Conservation (phyloP, 139 green algal genomes). For the Tetradesmus lagerheimii region DNA sequence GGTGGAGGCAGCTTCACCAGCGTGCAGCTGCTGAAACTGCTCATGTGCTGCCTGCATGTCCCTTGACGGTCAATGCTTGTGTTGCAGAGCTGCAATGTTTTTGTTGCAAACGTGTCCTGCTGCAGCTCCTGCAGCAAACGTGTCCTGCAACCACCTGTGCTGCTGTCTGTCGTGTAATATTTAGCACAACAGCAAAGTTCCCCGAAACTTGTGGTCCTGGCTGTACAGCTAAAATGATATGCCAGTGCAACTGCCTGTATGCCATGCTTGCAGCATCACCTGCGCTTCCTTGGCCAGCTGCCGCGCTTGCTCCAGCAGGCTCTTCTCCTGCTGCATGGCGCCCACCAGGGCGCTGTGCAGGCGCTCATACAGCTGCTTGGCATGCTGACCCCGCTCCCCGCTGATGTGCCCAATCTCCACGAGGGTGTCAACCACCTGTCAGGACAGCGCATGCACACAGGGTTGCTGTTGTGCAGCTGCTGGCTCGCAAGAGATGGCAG, state of each 20-base stretch:
- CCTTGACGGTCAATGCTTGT: too few relatives aligned
- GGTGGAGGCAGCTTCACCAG: too few relatives aligned
- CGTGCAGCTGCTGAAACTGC: too few relatives aligned
- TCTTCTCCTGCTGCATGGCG: constrained; percentile 66
- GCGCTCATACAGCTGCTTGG: constrained; percentile 54
- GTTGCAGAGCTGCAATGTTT: too few relatives aligned
- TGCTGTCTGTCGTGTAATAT: not conserved
- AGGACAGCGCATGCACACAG: not conserved
- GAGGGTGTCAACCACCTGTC: constrained; percentile 62
- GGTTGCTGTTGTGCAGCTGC: not conserved
- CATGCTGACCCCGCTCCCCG: constrained; percentile 45
- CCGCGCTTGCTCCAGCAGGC: constrained; percentile 61
- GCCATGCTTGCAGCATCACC: constrained; percentile 48
- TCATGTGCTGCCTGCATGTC: too few relatives aligned
- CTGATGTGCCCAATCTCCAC: constrained; percentile 49
- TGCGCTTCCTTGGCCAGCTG: constrained; percentile 65
- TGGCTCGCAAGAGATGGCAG: not conserved
- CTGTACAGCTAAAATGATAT: too few relatives aligned
- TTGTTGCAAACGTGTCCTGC: too few relatives aligned
- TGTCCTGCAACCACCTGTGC: not conserved
- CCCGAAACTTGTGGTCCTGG: too few relatives aligned
- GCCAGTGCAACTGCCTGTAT: too few relatives aligned
- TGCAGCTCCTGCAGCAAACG: too few relatives aligned
- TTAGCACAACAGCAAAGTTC: too few relatives aligned
- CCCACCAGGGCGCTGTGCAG: constrained; percentile 61